Conservation (phyloP, 208 protist genomes). For the Leishmania arabica region DNA sequence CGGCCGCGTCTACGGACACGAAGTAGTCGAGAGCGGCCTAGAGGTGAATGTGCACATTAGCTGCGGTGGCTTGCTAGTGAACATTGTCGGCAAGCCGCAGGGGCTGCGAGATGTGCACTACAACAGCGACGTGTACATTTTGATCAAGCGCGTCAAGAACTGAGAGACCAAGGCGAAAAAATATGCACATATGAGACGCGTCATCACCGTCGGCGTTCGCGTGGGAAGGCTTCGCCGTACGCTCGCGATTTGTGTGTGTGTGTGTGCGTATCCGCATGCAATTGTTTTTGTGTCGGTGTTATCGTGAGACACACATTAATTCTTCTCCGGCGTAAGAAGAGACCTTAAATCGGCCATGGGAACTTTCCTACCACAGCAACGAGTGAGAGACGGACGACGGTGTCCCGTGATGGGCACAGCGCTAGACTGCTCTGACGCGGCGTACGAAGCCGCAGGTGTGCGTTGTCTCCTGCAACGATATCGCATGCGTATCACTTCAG, state of each 20-base stretch:
- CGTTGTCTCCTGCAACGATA: background rate
- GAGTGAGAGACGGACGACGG: background rate
- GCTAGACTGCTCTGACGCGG: background rate
- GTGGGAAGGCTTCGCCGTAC: background rate
- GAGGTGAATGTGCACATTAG: conserved; percentile 94
- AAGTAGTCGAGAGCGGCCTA: conserved; percentile 86
- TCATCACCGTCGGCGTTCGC: background rate
- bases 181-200: background rate
- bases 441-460: background rate
- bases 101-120: conserved; percentile 89
- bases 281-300: background rate
- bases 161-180: conserved; percentile 16
- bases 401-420: background rate
- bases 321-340: background rate
- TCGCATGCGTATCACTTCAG: background rate
- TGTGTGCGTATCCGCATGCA: background rate
- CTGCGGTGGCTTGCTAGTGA: conserved; percentile 97
- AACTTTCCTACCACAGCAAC: background rate
- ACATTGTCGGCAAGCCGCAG: conserved; percentile 91
- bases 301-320: background rate
- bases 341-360: background rate
- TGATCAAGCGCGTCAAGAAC: conserved; percentile 82
- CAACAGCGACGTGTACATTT: conserved; percentile 89
- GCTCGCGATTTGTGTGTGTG: background rate
- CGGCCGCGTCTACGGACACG: conserved; percentile 95